Evolutionary conservation across 2,329 filamentous ascomycete species (phyloP).

Genomic region (Trichoderma gracile): DNA sequence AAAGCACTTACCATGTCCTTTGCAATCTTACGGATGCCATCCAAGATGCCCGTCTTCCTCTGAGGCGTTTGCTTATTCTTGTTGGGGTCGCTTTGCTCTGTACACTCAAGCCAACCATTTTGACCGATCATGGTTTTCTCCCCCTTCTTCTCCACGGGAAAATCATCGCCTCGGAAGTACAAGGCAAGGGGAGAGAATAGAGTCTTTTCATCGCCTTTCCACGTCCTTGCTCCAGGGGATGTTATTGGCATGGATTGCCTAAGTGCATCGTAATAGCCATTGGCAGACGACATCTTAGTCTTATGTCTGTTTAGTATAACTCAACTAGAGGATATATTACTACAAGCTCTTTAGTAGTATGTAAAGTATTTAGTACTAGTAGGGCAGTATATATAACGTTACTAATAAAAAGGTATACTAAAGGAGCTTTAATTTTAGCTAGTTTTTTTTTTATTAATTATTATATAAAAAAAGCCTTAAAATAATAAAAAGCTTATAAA

Average conservation of each 20-base stretch:
- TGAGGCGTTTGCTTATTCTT: constrained; percentile 34
- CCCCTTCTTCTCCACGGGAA: constrained; percentile 43
- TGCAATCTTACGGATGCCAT: constrained; percentile 54
- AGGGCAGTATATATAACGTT: no score
- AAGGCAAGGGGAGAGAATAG: constrained; percentile 47
- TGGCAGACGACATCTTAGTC: not conserved
- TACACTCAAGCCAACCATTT: constrained; percentile 58
- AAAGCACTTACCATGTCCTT: constrained; percentile 51
- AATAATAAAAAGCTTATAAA: no score
- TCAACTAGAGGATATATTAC: no score
- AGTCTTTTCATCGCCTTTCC: constrained; percentile 28
- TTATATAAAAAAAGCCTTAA: no score
- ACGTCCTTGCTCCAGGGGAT: not conserved
- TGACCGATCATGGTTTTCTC: constrained; percentile 56
- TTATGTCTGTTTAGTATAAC: no score
- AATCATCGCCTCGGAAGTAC: constrained; percentile 44
- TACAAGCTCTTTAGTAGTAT: no score
- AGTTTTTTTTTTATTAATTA: no score
- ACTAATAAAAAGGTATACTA: no score
- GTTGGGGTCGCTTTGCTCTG: constrained; percentile 30
- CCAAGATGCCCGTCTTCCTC: constrained; percentile 47
- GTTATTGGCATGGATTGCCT: not conserved
- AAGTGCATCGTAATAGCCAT: not conserved
- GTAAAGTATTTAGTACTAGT: no score
- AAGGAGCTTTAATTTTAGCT: no score